phyloP scores from a whole-genome alignment of 495 filamentous ascomycete species.

The Penicillium coffeae region DNA sequence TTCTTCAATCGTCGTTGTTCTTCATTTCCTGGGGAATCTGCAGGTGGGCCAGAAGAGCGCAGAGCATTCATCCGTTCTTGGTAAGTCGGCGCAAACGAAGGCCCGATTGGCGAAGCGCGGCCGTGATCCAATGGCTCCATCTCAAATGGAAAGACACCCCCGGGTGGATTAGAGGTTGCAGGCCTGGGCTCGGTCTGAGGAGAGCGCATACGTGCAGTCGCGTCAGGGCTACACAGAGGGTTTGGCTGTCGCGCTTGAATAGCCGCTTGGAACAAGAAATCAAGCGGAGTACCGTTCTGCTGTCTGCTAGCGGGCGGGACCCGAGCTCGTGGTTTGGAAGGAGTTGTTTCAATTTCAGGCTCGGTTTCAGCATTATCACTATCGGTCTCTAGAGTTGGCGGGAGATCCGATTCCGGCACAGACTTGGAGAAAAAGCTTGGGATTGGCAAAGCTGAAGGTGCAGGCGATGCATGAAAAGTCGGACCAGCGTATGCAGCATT shows the following conservation, averaged over 20 bases:
- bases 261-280: conserved; percentile 85
- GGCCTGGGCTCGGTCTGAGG: conserved; percentile 36
- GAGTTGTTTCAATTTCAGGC: conserved; percentile 34
- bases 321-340: conserved; percentile 37
- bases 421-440: conserved; percentile 89
- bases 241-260: conserved; percentile 54
- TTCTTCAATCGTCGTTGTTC: conserved; percentile 43
- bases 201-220: conserved; percentile 30
- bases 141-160: conserved; percentile 63
- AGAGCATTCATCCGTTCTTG: conserved; percentile 61
- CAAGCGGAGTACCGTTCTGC: conserved; percentile 76
- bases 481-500: conserved; percentile 78
- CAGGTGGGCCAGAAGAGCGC: conserved; percentile 27
- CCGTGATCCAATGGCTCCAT: conserved; percentile 49
- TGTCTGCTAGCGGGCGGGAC: conserved; percentile 25
- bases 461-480: conserved; percentile 93
- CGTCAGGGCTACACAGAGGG: conserved; percentile 42
- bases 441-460: conserved; percentile 86
- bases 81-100: conserved; percentile 65
- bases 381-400: conserved; percentile 35
- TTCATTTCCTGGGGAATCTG: conserved; percentile 25
- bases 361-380: conserved; percentile 34
- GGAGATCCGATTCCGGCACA: conserved; percentile 53
- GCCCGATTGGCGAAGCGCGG: conserved; percentile 49
- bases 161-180: conserved; percentile 28